Conservation (phyloP, 2,329 filamentous ascomycete species). For the Tolypocladium guangdongense region DNA sequence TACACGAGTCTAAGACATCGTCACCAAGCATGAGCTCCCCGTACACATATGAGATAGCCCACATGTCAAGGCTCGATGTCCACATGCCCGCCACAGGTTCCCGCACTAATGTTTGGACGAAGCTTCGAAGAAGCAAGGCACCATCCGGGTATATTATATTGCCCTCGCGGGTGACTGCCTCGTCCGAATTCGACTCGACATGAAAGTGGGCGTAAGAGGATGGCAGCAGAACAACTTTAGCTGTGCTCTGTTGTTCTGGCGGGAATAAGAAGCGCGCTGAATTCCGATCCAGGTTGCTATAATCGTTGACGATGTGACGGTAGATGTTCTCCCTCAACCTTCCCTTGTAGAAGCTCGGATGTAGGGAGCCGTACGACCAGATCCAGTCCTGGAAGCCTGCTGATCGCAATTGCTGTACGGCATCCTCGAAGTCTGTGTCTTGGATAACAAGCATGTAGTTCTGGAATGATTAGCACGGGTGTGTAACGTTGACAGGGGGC, state of each 20-base stretch:
- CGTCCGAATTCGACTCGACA: not conserved
- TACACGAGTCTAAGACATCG: slow-evolving; percentile 1
- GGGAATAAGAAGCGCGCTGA: slow-evolving; percentile 1
- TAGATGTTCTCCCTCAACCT: not conserved
- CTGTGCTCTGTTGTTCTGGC: not conserved
- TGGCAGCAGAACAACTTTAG: not conserved
- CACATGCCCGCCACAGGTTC: slow-evolving; percentile 1
- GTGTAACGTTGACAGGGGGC: not conserved
- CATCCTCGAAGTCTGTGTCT: not conserved
- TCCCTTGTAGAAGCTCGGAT: not conserved
- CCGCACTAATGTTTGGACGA: slow-evolving; percentile 1
- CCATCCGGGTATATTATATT: slow-evolving; percentile 1
- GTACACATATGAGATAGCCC: slow-evolving; percentile 1
- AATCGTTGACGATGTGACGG: not conserved
- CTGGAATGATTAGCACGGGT: not conserved
- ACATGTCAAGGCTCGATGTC: not conserved
- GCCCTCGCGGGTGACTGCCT: not conserved
- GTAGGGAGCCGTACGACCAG: slow-evolving; percentile 1
- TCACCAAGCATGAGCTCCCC: slow-evolving; percentile 2
- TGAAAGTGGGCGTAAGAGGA: slow-evolving; percentile 1
- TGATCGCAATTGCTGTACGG: slow-evolving; percentile 1
- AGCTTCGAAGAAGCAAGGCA: slow-evolving; percentile 2
- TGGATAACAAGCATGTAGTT: slow-evolving; percentile 1
- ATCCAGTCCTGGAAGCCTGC: not conserved
- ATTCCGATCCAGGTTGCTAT: not conserved